phyloP scores from a whole-genome alignment of 1,139 yeast genomes.

The Kodamaea plutei region DNA sequence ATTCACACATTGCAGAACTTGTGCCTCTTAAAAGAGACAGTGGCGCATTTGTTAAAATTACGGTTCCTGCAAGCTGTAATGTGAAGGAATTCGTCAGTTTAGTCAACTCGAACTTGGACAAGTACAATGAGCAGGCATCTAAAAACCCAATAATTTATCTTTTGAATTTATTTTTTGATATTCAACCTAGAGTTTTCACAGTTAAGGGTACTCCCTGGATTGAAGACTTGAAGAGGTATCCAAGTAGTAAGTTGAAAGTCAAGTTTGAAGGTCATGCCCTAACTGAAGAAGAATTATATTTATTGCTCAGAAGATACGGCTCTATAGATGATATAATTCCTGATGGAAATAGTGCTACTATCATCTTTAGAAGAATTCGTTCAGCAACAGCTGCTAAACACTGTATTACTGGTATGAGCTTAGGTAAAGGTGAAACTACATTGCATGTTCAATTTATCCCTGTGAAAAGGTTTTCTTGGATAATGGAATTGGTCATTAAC shows the following conservation, averaged over 20 bases:
- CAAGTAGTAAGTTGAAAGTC: constrained; percentile 59
- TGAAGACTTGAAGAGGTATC: constrained; percentile 80
- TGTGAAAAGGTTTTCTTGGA: constrained; percentile 44
- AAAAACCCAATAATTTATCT: constrained; percentile 25
- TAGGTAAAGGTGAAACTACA: constrained; percentile 50
- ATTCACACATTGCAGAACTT: constrained; percentile 33
- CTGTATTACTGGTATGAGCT: constrained; percentile 75
- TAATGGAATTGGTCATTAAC: constrained; percentile 56
- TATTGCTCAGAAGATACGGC: constrained; percentile 84
- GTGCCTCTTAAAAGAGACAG: constrained; percentile 81
- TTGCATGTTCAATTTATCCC: constrained; percentile 74
- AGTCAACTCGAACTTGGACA: constrained; percentile 47
- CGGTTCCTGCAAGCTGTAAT: constrained; percentile 49
- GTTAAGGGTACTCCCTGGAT: constrained; percentile 96
- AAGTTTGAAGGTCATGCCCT: constrained; percentile 70
- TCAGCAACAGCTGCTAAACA: constrained; percentile 86
- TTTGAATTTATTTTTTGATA: constrained; percentile 15
- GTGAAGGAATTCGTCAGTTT: constrained; percentile 48
- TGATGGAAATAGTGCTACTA: constrained; percentile 44
- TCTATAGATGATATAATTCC: constrained; percentile 71
- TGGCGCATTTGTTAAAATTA: constrained; percentile 84
- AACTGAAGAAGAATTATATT: constrained; percentile 81
- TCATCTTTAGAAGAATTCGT: constrained; percentile 52
- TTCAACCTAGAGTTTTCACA: constrained; percentile 50
- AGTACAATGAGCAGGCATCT: constrained; percentile 23